phyloP scores from a whole-genome alignment of 2,329 filamentous ascomycete species.

The Alternaria ventricosa region DNA sequence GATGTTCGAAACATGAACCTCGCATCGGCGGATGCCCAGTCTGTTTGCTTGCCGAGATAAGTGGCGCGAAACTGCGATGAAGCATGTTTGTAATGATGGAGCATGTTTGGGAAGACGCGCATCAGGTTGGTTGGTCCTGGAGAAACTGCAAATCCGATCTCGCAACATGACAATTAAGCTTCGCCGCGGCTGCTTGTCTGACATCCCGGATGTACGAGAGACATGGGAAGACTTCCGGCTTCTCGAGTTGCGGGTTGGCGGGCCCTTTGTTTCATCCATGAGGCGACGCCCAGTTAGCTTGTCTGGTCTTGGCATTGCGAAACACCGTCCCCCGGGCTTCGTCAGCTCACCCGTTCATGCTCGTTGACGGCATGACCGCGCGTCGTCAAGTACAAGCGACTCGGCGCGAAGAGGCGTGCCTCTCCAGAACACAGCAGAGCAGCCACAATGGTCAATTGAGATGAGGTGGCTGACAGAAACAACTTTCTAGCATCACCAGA shows the following conservation, averaged over 20 bases:
- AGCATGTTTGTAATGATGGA: slow-evolving; percentile 6
- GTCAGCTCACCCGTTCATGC: slow-evolving; percentile 27
- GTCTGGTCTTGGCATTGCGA: slow-evolving; percentile 34
- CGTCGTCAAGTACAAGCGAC: slow-evolving; percentile 10
- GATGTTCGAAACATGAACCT: slow-evolving; percentile 14
- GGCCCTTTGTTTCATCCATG: slow-evolving; percentile 26
- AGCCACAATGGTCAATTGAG: background rate
- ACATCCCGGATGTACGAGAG: slow-evolving; percentile 22
- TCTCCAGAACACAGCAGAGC: background rate
- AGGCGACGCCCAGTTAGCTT: slow-evolving; percentile 18
- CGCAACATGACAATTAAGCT: slow-evolving; percentile 30
- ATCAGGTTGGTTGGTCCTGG: slow-evolving; percentile 7
- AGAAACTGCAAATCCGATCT: slow-evolving; percentile 1
- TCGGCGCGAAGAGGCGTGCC: background rate
- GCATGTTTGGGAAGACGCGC: slow-evolving; percentile 8
- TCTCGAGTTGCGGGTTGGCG: slow-evolving; percentile 15
- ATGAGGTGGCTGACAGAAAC: slow-evolving; percentile 3
- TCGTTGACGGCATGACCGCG: slow-evolving; percentile 7
- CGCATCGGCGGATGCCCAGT: background rate
- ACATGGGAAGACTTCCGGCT: background rate
- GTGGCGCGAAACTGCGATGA: slow-evolving; percentile 11
- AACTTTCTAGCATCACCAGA: background rate
- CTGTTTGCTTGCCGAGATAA: slow-evolving; percentile 8
- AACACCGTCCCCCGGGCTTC: slow-evolving; percentile 27
- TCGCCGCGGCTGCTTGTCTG: slow-evolving; percentile 33